Evolutionary conservation across 2,329 filamentous ascomycete species (phyloP), one percentile per base, ranked within the genome.

Genomic region (Sclerotinia glacialis): DNA sequence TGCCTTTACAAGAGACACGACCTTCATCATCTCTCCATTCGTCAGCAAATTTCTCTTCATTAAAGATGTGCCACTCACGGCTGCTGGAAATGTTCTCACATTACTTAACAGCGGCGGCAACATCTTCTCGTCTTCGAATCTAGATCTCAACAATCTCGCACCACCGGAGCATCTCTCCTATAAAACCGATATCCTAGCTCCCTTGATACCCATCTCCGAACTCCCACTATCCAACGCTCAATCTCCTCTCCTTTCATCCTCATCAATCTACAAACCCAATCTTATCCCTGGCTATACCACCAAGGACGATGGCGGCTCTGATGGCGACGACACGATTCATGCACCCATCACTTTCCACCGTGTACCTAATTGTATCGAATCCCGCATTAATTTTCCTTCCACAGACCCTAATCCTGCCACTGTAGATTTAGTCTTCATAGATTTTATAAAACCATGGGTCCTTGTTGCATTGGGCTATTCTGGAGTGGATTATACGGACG

Each of bases 261-360:
- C 14, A 53, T 64, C 50, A 26, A 6, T 67, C 72, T 67, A 74
- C 23, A 74, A 80, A 53, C 80, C 80, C 4, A 76, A 79, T 52
- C 79, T 80, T 1, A 75, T 80, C 23, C 89, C 88, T 0, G 95
- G 95, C 1, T 98, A 98, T 79, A 97, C 91, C 0, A 99, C 95
- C 14, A 83, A 83, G 65, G 95, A 99, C 74, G 94, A 96, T 73
- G 85, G 87, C 6, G 92, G 93, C 59, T 79, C 79, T 5, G 91
- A 96, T 71, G 95, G 95, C 52, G 95, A 99, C 75, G 95, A 99
- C 75, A 96, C 94, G 0, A 77, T 96, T 1, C 95, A 97, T 77
- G 81, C 85, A 21, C 82, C 85, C 0, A 87, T 98, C 70, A 81
- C 83, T 42, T 93, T 91, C 76, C 94, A 93, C 78, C 77, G 80